These are phyloP conservation scores for Leonotis leonurus DNA, from an alignment of 257 asterid species.

Conservation along the genomic window DNA sequence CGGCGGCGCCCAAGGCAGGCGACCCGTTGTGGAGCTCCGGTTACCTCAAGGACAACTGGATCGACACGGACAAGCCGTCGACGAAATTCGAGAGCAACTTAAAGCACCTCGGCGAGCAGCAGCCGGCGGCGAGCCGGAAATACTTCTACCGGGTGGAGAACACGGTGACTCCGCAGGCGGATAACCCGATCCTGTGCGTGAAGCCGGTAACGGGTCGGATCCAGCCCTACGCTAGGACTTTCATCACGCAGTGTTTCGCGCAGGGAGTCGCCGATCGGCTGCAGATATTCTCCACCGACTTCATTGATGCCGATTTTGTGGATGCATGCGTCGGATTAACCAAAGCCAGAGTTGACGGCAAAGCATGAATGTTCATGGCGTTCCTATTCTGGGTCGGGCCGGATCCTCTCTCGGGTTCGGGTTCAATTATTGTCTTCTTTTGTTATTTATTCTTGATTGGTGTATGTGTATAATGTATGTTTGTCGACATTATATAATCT, in stretches of 20 bases:
- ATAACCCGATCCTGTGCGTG: slow-evolving; percentile 77
- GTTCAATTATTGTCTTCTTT: no score
- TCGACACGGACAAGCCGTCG: slow-evolving; percentile 75
- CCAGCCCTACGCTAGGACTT: slow-evolving; percentile 63
- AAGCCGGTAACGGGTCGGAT: slow-evolving; percentile 70
- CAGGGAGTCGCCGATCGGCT: slow-evolving; percentile 42
- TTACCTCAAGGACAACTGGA: slow-evolving; percentile 68
- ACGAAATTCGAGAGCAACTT: slow-evolving; percentile 83
- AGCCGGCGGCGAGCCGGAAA: slow-evolving; percentile 37
- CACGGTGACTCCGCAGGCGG: slow-evolving; percentile 88
- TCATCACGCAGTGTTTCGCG: slow-evolving; percentile 41
- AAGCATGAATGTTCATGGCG: no score
- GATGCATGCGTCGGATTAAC: slow-evolving; percentile 80
- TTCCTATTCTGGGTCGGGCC: neutral
- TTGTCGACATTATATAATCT: neutral
- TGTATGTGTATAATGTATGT: neutral
- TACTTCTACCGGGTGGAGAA: slow-evolving; percentile 88
- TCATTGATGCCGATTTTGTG: slow-evolving; percentile 77
- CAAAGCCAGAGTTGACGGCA: slow-evolving; percentile 57
- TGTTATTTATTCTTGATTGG: neutral
- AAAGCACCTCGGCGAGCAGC: slow-evolving; percentile 58
- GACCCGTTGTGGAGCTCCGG: slow-evolving; percentile 60
- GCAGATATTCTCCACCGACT: slow-evolving; percentile 81
- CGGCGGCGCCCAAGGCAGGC: slow-evolving; percentile 51
- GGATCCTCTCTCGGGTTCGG: neutral